These are phyloP conservation scores for Candida chilensis DNA, from an alignment of 805 yeast genomes.

Conservation along the genomic window DNA sequence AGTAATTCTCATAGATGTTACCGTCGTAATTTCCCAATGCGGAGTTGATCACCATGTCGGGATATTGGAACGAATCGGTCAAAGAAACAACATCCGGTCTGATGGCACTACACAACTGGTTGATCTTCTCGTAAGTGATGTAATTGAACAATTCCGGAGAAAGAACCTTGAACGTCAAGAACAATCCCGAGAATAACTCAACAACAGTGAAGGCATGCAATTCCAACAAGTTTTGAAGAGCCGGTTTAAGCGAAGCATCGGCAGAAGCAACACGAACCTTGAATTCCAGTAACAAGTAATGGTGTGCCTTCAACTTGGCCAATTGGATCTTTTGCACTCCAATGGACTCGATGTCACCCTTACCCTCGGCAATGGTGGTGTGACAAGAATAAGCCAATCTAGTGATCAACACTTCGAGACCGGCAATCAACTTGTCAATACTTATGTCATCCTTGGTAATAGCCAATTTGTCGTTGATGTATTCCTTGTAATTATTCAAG, in stretches of 20 bases:
- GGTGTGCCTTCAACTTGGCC: constrained; percentile 42
- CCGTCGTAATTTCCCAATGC: constrained; percentile 79
- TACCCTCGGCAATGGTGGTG: constrained; percentile 17
- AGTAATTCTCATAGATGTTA: constrained; percentile 74
- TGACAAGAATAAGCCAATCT: constrained; percentile 24
- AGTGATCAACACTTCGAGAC: constrained; percentile 29
- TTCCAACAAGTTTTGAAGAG: constrained; percentile 45
- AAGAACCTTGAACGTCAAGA: constrained; percentile 55
- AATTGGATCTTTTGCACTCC: constrained; percentile 34
- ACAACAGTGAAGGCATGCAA: constrained; percentile 59
- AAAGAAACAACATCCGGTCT: constrained; percentile 67
- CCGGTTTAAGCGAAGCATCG: constrained; percentile 31
- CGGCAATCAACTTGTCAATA: constrained; percentile 18
- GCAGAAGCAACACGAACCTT: constrained; percentile 15
- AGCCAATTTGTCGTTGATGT: constrained; percentile 16
- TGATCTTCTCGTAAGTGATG: not conserved
- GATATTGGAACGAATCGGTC: constrained; percentile 77
- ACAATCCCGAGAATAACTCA: constrained; percentile 63
- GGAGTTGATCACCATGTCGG: constrained; percentile 75
- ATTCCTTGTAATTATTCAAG: constrained; percentile 15
- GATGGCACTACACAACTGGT: constrained; percentile 12
- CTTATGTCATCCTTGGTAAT: constrained; percentile 19
- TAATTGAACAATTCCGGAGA: constrained; percentile 27
- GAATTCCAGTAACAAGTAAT: constrained; percentile 32
- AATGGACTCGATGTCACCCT: constrained; percentile 33